Conservation (phyloP, 2,329 filamentous ascomycete species). For the Trichoderma semiorbis region DNA sequence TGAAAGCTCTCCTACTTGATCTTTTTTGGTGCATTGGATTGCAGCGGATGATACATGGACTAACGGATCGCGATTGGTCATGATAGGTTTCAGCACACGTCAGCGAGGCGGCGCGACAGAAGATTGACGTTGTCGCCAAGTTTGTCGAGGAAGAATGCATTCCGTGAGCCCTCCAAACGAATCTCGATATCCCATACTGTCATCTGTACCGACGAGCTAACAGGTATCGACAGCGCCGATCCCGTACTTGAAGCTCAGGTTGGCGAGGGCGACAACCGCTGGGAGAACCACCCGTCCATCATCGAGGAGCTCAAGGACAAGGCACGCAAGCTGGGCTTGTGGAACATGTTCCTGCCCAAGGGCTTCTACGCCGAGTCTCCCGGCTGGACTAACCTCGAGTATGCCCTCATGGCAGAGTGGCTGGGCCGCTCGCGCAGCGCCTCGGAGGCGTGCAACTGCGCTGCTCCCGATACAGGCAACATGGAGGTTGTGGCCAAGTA, state of each 20-base stretch:
- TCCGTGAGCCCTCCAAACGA: constrained; percentile 51
- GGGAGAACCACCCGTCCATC: constrained; percentile 73
- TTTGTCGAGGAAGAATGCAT: constrained; percentile 97
- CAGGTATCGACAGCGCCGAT: constrained; percentile 57
- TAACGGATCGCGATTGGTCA: not conserved
- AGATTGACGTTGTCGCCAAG: constrained; percentile 82
- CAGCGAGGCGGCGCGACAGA: constrained; percentile 79
- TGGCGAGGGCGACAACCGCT: constrained; percentile 71
- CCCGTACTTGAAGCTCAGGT: constrained; percentile 76
- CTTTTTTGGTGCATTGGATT: not conserved
- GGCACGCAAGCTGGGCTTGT: constrained; percentile 78
- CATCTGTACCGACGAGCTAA: constrained; percentile 14
- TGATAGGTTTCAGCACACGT: constrained; percentile 56
- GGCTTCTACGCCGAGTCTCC: constrained; percentile 94
- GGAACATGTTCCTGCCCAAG: constrained; percentile 98
- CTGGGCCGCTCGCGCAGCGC: constrained; percentile 81
- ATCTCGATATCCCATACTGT: not conserved
- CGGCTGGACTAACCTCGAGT: constrained; percentile 93
- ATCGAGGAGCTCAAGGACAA: constrained; percentile 87
- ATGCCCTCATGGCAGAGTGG: constrained; percentile 95
- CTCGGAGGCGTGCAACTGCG: constrained; percentile 84
- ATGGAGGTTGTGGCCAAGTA: constrained; percentile 96
- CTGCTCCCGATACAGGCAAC: constrained; percentile 89
- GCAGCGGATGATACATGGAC: not conserved
- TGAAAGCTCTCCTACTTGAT: not conserved